Conservation (phyloP, 257 asterid species). For the Solanum sejunctum region DNA sequence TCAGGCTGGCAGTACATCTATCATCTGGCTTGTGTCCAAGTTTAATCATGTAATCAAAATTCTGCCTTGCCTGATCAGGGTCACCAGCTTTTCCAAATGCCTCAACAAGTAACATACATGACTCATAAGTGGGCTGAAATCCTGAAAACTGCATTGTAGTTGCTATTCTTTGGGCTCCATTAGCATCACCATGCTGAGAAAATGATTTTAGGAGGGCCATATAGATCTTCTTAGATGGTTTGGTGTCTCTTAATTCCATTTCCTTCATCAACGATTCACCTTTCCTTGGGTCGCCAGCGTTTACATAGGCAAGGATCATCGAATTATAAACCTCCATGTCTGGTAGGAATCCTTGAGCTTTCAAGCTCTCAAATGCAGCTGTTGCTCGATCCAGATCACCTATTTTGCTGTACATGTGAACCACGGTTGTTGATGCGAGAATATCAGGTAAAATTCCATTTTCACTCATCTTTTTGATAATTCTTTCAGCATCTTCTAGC, state of each 20-base stretch:
- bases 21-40: constrained; percentile 78
- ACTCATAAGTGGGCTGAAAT: constrained; percentile 30
- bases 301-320: constrained; percentile 60
- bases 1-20: constrained; percentile 49
- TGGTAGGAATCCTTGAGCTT: constrained; percentile 45
- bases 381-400: constrained; percentile 50
- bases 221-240: constrained; percentile 42
- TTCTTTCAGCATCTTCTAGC: constrained; percentile 59
- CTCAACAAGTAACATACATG: constrained; percentile 47
- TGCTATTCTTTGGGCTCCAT: constrained; percentile 30
- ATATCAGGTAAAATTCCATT: constrained; percentile 57
- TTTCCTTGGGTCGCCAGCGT: constrained; percentile 33
- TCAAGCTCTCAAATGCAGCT: constrained; percentile 39
- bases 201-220: constrained; percentile 56
- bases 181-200: constrained; percentile 24
- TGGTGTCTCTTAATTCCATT: constrained; percentile 45
- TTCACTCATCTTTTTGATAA: constrained; percentile 57
- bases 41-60: constrained; percentile 40
- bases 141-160: constrained; percentile 43
- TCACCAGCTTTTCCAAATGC: constrained; percentile 32
- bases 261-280: constrained; percentile 37
- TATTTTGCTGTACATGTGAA: constrained; percentile 57
- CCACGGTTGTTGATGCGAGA: constrained; percentile 28
- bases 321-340: constrained; percentile 39
- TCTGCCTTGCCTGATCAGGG: constrained; percentile 23